Percentiles rank a stretch among this genome's conserved stretches.
phyloP scores from a whole-genome alignment of 345 rosid species.

The Eucalyptus cladocalyx region DNA sequence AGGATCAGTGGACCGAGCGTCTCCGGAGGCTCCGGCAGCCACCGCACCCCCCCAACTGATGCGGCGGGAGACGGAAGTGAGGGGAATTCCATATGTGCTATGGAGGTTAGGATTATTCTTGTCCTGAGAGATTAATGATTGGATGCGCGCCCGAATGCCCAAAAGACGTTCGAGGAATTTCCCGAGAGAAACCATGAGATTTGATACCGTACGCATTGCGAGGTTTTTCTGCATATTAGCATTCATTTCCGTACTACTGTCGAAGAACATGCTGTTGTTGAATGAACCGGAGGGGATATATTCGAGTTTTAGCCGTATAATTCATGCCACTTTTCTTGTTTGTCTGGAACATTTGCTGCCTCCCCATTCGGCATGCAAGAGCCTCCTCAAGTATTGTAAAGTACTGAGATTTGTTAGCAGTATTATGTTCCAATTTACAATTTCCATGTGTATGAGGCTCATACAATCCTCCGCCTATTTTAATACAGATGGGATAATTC shows the following conservation, averaged over 20 bases:
- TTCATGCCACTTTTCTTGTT: background rate
- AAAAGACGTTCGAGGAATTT: background rate
- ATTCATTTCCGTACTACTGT: background rate
- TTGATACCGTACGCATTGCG: background rate
- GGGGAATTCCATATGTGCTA: background rate
- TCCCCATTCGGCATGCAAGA: background rate
- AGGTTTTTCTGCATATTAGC: background rate
- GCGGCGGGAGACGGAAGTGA: background rate
- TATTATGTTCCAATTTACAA: background rate
- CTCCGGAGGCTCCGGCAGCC: constrained; percentile 45
- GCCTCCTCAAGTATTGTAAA: background rate
- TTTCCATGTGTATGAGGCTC: background rate
- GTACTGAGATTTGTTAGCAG: background rate
- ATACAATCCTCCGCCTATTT: background rate
- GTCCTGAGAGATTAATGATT: background rate
- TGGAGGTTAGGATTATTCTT: background rate
- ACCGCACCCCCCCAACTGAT: background rate
- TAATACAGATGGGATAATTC: background rate
- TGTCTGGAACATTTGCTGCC: background rate
- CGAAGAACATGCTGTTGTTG: background rate
- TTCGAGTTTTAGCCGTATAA: background rate
- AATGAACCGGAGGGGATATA: background rate
- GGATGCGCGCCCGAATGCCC: background rate
- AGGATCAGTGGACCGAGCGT: constrained; percentile 68
- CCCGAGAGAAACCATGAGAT: background rate